Evolutionary conservation across 768 basidiomycete genomes (phyloP).

Genomic region (Tricholoma bakamatsutake): DNA sequence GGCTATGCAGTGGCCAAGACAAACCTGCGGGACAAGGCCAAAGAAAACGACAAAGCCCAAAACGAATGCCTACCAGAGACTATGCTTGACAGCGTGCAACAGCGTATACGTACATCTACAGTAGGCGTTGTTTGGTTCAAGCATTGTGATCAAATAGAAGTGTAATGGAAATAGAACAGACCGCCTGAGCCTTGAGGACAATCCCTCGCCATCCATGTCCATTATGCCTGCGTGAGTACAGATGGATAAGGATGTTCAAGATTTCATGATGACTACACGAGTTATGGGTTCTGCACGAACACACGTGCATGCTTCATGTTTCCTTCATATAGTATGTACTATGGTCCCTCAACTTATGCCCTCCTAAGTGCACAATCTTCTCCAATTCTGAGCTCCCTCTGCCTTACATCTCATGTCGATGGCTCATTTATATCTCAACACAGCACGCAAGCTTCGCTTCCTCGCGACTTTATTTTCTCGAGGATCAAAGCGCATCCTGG

Average conservation of each 20-base stretch:
- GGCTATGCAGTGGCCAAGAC: conserved; percentile 5
- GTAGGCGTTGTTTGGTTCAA: not conserved
- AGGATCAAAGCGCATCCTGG: conserved; percentile 26
- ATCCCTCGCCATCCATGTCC: not conserved
- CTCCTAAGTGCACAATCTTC: conserved; percentile 1
- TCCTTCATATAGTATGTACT: not conserved
- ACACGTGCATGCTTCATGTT: conserved; percentile 37
- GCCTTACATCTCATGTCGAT: conserved; percentile 18
- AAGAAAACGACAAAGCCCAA: not conserved
- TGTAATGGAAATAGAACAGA: not conserved
- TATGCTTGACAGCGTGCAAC: no score
- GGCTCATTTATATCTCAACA: conserved; percentile 34
- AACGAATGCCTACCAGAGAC: no score
- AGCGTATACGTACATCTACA: not conserved
- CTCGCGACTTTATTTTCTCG: conserved; percentile 25
- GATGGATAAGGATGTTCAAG: not conserved
- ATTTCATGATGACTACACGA: conserved; percentile 7
- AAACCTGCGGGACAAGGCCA: conserved; percentile 11
- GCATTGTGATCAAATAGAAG: not conserved
- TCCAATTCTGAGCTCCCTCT: conserved; percentile 10
- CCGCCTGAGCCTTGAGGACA: not conserved
- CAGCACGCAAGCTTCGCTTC: conserved; percentile 31
- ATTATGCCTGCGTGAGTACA: not conserved
- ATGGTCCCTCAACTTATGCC: not conserved
- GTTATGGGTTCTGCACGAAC: conserved; percentile 7